Percentiles rank a stretch among this genome's conserved stretches.
phyloP scores from a whole-genome alignment of 108 stramenopile genomes.

The Aurantiochytrium sp. region DNA sequence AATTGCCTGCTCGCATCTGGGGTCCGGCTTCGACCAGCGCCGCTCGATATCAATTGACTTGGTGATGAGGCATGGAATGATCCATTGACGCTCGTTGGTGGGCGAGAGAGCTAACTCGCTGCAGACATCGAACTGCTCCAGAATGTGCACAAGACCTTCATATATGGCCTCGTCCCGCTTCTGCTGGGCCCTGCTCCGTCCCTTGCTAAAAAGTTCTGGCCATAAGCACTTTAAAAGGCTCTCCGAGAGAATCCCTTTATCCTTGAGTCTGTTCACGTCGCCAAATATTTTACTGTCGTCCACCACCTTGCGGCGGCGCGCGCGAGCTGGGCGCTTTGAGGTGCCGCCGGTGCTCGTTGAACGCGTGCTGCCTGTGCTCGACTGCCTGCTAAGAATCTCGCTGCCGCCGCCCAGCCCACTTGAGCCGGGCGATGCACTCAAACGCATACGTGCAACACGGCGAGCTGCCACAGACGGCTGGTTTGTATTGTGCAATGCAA shows the following conservation, averaged over 20 bases:
- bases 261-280: not conserved
- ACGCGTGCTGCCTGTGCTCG: not conserved
- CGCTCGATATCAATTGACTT: not conserved
- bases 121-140: conserved; percentile 4
- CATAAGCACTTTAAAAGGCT: not conserved
- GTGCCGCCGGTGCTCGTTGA: not conserved
- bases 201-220: not conserved
- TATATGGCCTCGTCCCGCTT: not conserved
- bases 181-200: not conserved
- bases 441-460: not conserved
- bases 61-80: conserved; percentile 5
- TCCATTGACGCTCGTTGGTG: not conserved
- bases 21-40: not conserved
- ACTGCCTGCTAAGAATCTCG: not conserved
- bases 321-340: not conserved
- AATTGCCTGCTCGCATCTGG: not conserved
- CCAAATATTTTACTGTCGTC: not conserved
- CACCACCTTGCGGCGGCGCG: not conserved
- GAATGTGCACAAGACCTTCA: not conserved
- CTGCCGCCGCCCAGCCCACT: too few relatives aligned
- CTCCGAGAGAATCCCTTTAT: not conserved
- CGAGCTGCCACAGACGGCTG: not conserved
- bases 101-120: not conserved
- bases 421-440: too few relatives aligned
- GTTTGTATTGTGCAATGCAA: not conserved